A percentile compares a stretch with the other conserved stretches of the same genome.
phyloP scores from a whole-genome alignment of 169 alveolate genomes.

The Plasmodium cynomolgi region DNA sequence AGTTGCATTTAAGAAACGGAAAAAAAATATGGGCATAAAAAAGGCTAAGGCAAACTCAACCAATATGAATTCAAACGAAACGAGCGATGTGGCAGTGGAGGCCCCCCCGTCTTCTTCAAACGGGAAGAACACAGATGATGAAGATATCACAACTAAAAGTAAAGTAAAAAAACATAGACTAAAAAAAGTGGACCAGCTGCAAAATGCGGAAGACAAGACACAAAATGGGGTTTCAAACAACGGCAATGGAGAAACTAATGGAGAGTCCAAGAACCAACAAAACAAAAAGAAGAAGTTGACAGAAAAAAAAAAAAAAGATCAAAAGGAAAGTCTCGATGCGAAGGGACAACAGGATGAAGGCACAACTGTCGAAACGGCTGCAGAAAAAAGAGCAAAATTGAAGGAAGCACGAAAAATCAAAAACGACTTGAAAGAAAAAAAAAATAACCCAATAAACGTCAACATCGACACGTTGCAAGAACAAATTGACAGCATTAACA shows the following conservation, averaged over 20 bases:
- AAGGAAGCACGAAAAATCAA: neutral
- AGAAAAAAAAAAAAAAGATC: neutral
- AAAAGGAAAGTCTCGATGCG: neutral
- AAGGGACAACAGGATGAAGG: neutral
- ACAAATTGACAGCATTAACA: neutral
- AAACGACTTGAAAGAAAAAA: neutral
- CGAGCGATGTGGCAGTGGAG: neutral
- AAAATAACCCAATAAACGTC: neutral
- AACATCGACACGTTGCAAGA: neutral
- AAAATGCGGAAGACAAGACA: neutral
- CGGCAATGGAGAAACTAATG: neutral
- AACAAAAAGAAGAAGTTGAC: neutral
- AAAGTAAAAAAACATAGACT: neutral
- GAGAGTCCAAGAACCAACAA: neutral
- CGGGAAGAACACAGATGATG: neutral
- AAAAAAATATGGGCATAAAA: constrained; percentile 9
- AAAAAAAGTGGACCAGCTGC: neutral
- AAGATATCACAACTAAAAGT: neutral
- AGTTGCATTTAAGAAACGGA: constrained; percentile 3
- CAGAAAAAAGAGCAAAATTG: neutral
- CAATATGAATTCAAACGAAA: neutral
- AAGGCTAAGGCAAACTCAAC: neutral
- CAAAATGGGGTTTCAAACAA: neutral
- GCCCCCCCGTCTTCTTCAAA: neutral
- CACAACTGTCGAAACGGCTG: neutral